phyloP scores from a whole-genome alignment of 371 early-diverging fungal genomes.

The Mortierella polycephala region DNA sequence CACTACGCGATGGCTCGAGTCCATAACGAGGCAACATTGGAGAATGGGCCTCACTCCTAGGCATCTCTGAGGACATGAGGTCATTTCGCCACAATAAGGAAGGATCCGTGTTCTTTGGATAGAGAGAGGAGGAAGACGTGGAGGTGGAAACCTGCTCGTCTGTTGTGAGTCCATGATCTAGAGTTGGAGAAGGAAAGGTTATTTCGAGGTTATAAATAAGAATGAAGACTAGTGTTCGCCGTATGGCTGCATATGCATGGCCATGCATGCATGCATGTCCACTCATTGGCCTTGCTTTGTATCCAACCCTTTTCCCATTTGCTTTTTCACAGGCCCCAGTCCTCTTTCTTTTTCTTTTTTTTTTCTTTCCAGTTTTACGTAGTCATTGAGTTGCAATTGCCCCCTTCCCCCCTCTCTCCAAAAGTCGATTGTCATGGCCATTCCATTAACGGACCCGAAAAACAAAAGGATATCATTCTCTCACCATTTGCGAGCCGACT shows the following conservation, averaged over 20 bases:
- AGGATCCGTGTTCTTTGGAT: slow-evolving; percentile 32
- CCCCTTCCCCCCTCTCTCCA: too few relatives aligned
- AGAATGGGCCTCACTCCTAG: slow-evolving; percentile 50
- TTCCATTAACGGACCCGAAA: not conserved
- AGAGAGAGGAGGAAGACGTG: slow-evolving; percentile 22
- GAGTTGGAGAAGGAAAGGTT: too few relatives aligned
- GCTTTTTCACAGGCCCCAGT: too few relatives aligned
- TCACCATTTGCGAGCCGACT: slow-evolving; percentile 25
- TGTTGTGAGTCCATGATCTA: slow-evolving; percentile 10
- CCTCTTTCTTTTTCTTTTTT: too few relatives aligned
- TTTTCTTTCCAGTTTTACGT: too few relatives aligned
- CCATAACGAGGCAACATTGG: slow-evolving; percentile 39
- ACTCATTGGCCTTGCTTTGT: not conserved
- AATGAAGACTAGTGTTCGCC: slow-evolving; percentile 1
- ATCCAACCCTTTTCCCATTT: not conserved
- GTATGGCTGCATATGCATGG: slow-evolving; percentile 21
- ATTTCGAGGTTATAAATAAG: slow-evolving; percentile 4
- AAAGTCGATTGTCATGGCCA: too few relatives aligned
- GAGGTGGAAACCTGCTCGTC: slow-evolving; percentile 22
- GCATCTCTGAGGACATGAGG: slow-evolving; percentile 30
- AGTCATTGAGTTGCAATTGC: too few relatives aligned
- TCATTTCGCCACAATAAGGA: slow-evolving; percentile 49
- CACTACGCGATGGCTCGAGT: slow-evolving; percentile 42
- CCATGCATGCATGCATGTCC: slow-evolving; percentile 1
- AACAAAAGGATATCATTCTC: not conserved